Evolutionary conservation across 2,329 filamentous ascomycete genomes (phyloP), one percentile per base, ranked within the genome.

Genomic region (Fusarium transvaalense): DNA sequence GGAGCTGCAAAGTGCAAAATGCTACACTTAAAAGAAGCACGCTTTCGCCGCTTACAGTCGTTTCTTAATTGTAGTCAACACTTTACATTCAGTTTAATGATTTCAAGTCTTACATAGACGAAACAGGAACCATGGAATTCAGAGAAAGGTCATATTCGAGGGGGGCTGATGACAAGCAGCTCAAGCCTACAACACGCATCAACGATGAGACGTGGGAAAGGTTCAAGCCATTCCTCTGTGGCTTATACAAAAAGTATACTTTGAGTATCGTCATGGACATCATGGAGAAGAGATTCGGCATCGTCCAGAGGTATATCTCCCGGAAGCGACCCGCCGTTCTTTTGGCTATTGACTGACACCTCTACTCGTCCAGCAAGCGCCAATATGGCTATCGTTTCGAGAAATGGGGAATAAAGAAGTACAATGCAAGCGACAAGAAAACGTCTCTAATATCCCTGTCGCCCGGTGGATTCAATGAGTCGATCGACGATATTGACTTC

Each of bases 361-460:
- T 56, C 37, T 15, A 25, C 19, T 14, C 21, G 15, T 34, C 39
- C 34, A 78, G 76, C 21, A 75, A 75, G 41, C 74, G 76, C 5
- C 77, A 78, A 34, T 74, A 74, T 47, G 71, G 75, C 15, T 77
- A 78, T 46, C 68, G 71, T 17, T 69, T 78, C 14, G 67, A 75
- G 21, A 72, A 73, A 39, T 76, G 75, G 70, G 56, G 52, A 8
- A 50, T 72, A 21, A 68, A 34, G 38, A 78, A 78, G 42, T 78
- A 78, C 48, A 65, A 64, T 25, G 43, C 61, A 5, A 43, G 34
- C 34, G 72, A 74, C 6, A 73, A 73, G 53, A 66, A 53, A 42
- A 21, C 38, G 17, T 29, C 43, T 23, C 48, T 38, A 27, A 50
- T 45, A 23, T 39, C 53, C 6, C 37, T 63, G 6, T 17, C 53